phyloP scores from a whole-genome alignment of 805 yeast species.

The Teunomyces pallodes region DNA sequence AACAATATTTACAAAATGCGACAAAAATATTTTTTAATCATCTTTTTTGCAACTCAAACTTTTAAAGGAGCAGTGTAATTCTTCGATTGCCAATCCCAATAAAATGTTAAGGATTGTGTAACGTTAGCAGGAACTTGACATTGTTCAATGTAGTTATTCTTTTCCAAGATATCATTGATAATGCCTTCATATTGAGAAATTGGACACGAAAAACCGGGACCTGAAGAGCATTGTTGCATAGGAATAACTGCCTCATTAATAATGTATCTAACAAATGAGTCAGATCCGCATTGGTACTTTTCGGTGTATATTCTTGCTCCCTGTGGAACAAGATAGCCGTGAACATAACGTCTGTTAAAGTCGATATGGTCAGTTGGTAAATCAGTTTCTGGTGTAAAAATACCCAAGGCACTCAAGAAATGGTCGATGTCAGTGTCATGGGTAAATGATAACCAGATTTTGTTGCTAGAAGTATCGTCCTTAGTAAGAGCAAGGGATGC shows the following conservation, averaged over 20 bases:
- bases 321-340: constrained; percentile 37
- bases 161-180: constrained; percentile 26
- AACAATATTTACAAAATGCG: not conserved
- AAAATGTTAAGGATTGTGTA: constrained; percentile 33
- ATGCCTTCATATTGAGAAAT: constrained; percentile 31
- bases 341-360: constrained; percentile 48
- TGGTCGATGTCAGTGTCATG: constrained; percentile 71
- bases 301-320: constrained; percentile 40
- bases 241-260: constrained; percentile 43
- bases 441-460: constrained; percentile 65
- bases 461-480: constrained; percentile 42
- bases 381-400: constrained; percentile 41
- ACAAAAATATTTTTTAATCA: not conserved
- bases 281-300: constrained; percentile 29
- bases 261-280: constrained; percentile 36
- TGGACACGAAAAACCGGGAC: constrained; percentile 45
- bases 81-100: constrained; percentile 36
- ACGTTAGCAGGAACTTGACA: constrained; percentile 23
- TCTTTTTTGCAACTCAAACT: not conserved
- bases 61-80: constrained; percentile 21
- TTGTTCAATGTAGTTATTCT: constrained; percentile 21
- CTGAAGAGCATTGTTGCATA: constrained; percentile 29
- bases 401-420: constrained; percentile 63
- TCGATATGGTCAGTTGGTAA: constrained; percentile 47
- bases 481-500: constrained; percentile 50